These are phyloP conservation scores for Tuber indicum DNA, from an alignment of 495 filamentous ascomycete species.

Conservation along the genomic window DNA sequence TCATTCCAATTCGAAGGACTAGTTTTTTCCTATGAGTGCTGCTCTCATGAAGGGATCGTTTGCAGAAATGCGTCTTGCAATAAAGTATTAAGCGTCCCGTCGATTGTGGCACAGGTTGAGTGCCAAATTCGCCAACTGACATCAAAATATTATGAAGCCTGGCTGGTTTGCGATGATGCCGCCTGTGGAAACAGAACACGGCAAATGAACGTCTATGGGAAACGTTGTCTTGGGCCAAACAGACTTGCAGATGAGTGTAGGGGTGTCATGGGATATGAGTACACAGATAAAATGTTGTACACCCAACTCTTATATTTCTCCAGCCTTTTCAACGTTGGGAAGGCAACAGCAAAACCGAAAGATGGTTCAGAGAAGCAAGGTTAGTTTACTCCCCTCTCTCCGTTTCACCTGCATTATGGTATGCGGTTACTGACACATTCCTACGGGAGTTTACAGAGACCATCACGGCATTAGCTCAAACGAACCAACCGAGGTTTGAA, in stretches of 20 bases:
- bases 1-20: slow-evolving; percentile 70
- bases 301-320: slow-evolving; percentile 90
- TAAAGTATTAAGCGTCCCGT: slow-evolving; percentile 60
- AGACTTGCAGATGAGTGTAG: slow-evolving; percentile 74
- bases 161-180: slow-evolving; percentile 82
- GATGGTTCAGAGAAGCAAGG: slow-evolving; percentile 42
- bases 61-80: slow-evolving; percentile 61
- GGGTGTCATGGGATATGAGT: slow-evolving; percentile 86
- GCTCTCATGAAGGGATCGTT: slow-evolving; percentile 64
- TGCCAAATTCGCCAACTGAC: slow-evolving; percentile 68
- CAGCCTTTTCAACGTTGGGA: slow-evolving; percentile 81
- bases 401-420: slow-evolving; percentile 16
- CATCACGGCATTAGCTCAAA: slow-evolving; percentile 62
- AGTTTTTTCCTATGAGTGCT: slow-evolving; percentile 50
- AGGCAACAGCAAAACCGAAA: slow-evolving; percentile 54
- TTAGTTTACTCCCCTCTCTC: slow-evolving; percentile 23
- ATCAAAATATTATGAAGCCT: slow-evolving; percentile 82
- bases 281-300: slow-evolving; percentile 80
- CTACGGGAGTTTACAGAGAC: slow-evolving; percentile 48
- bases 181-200: slow-evolving; percentile 80
- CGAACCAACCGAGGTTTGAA: slow-evolving; percentile 69
- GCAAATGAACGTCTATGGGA: slow-evolving; percentile 86
- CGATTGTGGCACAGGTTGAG: slow-evolving; percentile 79
- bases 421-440: slow-evolving; percentile 22
- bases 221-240: slow-evolving; percentile 76